A percentile compares a stretch with the other conserved stretches of the same genome.
These are phyloP conservation scores for Ceratobasidium sp. DNA, from an alignment of 1,284 basidiomycete species.

Conservation along the genomic window DNA sequence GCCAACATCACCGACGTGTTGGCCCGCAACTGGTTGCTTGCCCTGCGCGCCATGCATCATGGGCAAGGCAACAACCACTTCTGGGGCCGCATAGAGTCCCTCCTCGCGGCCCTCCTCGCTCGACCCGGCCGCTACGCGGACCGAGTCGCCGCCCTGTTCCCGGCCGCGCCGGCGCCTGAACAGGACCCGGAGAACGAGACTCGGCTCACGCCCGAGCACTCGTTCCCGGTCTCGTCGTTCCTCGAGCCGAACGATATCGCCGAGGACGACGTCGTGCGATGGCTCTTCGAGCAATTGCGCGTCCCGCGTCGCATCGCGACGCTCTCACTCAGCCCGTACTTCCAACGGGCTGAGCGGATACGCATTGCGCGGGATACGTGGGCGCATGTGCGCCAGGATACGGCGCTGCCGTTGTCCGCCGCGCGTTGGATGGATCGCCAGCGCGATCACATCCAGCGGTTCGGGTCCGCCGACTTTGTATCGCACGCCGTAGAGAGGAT, in stretches of 20 bases:
- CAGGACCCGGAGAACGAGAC: not conserved
- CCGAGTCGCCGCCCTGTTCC: not conserved
- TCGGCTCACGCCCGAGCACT: not conserved
- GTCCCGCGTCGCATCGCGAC: not conserved
- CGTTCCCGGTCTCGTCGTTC: not conserved
- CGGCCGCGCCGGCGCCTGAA: not conserved
- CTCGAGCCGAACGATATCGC: not conserved
- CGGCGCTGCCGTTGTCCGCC: not conserved
- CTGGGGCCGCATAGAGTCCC: not conserved
- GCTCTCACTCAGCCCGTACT: not conserved
- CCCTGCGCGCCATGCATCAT: not conserved
- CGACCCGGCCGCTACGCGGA: conserved; percentile 1
- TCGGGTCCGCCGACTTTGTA: not conserved
- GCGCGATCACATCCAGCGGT: not conserved
- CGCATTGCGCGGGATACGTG: not conserved
- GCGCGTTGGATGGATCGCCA: not conserved
- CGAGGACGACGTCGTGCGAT: conserved; percentile 3
- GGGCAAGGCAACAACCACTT: not conserved
- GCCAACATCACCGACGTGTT: not conserved
- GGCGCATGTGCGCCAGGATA: not conserved
- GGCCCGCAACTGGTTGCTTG: not conserved
- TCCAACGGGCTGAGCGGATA: not conserved
- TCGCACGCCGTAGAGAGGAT: not conserved
- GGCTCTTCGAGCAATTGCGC: not conserved
- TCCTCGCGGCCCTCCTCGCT: not conserved